phyloP scores from a whole-genome alignment of 139 green algal genomes.

The Chara braunii region DNA sequence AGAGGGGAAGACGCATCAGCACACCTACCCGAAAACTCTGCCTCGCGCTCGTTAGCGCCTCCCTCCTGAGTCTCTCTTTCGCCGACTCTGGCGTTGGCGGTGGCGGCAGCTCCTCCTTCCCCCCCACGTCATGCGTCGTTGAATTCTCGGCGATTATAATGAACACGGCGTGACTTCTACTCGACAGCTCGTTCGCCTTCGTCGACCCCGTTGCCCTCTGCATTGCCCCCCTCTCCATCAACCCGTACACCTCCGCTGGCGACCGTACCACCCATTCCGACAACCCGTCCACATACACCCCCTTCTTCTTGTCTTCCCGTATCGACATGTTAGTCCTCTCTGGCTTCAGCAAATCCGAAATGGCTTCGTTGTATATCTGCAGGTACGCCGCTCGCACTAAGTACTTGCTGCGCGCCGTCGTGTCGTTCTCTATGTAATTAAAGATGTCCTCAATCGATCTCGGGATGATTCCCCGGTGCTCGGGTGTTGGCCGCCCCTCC shows the following conservation, averaged over 20 bases:
- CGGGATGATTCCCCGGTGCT: constrained; percentile 76
- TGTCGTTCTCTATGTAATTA: constrained; percentile 74
- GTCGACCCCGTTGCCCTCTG: constrained; percentile 77
- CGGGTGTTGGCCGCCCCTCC: background rate
- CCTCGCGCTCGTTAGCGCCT: background rate
- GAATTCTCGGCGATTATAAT: constrained; percentile 93
- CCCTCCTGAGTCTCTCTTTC: background rate
- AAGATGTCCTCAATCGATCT: constrained; percentile 92
- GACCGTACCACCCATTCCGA: constrained; percentile 84
- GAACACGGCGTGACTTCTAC: constrained; percentile 59
- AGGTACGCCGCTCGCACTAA: constrained; percentile 88
- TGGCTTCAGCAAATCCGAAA: constrained; percentile 90
- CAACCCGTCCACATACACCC: constrained; percentile 54
- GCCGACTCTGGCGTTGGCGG: no score
- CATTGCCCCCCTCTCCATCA: constrained; percentile 73
- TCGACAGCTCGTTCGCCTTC: constrained; percentile 85
- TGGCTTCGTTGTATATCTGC: constrained; percentile 94
- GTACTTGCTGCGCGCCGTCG: constrained; percentile 67
- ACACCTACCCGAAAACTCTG: no score
- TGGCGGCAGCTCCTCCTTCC: no score
- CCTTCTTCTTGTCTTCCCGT: constrained; percentile 76
- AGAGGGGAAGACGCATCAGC: no score
- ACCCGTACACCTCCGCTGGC: constrained; percentile 64
- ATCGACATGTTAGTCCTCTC: constrained; percentile 68
- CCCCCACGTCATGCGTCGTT: constrained; percentile 23